Evolutionary conservation across 805 yeast species (phyloP).

Genomic region (Metschnikowia cubensis): DNA sequence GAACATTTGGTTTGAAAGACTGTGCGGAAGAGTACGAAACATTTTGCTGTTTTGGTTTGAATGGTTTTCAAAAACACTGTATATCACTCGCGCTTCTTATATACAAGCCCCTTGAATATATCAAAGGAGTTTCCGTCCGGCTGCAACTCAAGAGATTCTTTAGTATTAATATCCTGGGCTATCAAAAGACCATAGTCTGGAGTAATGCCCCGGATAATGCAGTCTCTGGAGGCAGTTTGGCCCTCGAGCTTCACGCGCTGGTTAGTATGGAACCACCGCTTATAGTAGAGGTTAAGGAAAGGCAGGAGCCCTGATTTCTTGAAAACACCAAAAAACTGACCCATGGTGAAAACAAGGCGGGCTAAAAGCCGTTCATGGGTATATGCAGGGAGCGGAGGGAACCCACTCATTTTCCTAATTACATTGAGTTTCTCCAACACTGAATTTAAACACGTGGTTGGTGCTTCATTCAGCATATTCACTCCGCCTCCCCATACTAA

Average conservation of each 20-base stretch:
- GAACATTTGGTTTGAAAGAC: too few species aligned
- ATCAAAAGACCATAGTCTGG: slow-evolving; percentile 77
- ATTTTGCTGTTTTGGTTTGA: too few species aligned
- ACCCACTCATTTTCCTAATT: slow-evolving; percentile 41
- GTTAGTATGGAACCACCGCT: slow-evolving; percentile 78
- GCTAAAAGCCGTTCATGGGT: slow-evolving; percentile 59
- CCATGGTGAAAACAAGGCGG: slow-evolving; percentile 59
- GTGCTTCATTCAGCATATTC: slow-evolving; percentile 79
- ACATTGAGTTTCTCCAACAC: slow-evolving; percentile 62
- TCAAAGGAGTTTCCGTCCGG: slow-evolving; percentile 98
- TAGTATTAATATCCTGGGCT: slow-evolving; percentile 65
- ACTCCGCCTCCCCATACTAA: slow-evolving; percentile 84
- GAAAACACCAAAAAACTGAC: slow-evolving; percentile 57
- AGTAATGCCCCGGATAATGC: slow-evolving; percentile 76
- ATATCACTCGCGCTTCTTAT: slow-evolving; percentile 25
- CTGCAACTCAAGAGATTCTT: slow-evolving; percentile 64
- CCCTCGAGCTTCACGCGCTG: slow-evolving; percentile 59
- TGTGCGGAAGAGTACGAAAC: too few species aligned
- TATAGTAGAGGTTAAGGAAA: slow-evolving; percentile 68
- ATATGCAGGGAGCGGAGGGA: slow-evolving; percentile 42
- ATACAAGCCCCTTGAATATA: slow-evolving; percentile 84
- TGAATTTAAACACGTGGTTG: slow-evolving; percentile 82
- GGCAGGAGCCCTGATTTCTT: slow-evolving; percentile 60
- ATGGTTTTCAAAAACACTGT: too few species aligned
- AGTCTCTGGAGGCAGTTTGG: slow-evolving; percentile 41